Conservation (phyloP, 129 eudicot species). For the Sambucus nigra region DNA sequence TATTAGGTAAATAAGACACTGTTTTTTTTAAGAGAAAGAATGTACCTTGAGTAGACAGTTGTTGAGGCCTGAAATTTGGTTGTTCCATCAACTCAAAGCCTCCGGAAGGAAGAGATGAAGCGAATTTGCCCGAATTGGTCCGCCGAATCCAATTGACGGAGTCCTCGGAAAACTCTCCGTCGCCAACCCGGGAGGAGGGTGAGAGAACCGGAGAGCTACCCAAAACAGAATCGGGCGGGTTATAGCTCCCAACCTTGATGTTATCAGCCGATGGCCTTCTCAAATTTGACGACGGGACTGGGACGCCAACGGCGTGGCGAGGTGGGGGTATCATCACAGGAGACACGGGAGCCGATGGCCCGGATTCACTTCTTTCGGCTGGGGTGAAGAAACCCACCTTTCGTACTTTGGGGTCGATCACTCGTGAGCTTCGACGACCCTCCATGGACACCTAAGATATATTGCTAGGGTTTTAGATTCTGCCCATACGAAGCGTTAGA, state of each 20-base stretch:
- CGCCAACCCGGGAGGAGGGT: conserved; percentile 14
- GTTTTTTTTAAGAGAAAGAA: too few relatives aligned
- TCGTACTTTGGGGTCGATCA: conserved; percentile 71
- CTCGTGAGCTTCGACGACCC: conserved; percentile 56
- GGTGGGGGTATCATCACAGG: conserved; percentile 92
- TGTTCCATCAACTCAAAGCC: conserved; percentile 21
- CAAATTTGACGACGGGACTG: conserved; percentile 19
- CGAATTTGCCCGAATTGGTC: conserved; percentile 23
- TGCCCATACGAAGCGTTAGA: too few relatives aligned
- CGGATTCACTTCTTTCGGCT: conserved; percentile 36
- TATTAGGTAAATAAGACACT: too few relatives aligned
- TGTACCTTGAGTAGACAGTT: conserved; percentile 12
- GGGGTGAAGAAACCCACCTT: conserved; percentile 71
- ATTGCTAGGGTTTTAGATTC: too few relatives aligned
- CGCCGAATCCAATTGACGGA: conserved; percentile 34
- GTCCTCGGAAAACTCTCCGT: conserved; percentile 50
- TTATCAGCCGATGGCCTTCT: conserved; percentile 26
- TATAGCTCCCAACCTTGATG: conserved; percentile 42
- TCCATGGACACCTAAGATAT: conserved; percentile 30
- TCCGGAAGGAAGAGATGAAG: conserved; percentile 23
- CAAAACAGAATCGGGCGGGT: conserved; percentile 29
- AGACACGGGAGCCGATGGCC: conserved; percentile 24
- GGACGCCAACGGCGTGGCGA: conserved; percentile 45
- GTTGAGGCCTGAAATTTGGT: conserved; percentile 9
- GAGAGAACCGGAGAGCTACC: conserved; percentile 29